Base-by-base conservation (phyloP, 176 grass and related monocot genomes). In the Triticum aestivum region DNA sequence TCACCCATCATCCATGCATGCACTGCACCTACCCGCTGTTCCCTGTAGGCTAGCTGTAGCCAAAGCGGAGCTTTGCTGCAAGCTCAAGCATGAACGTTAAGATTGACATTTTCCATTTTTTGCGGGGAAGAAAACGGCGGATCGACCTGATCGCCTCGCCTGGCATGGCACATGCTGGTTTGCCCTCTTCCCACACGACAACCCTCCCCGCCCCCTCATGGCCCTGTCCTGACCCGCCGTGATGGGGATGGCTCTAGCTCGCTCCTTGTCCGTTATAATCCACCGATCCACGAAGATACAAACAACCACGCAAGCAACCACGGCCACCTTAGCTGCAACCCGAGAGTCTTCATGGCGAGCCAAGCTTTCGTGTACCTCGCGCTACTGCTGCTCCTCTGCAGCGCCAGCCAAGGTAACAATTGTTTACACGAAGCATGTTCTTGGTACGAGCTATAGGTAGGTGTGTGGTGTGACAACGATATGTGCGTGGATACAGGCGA, bases 401-500 rank as follows among this genome's bases (percentile, higher is more conserved):
- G 59, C 61, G 78, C 39, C 78, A 27, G 13, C 78, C 78, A 80
- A 80, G 78, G 78, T 64, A 39, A 79, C 41, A 13, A 6, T 2
- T 6, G 37, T 65, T 30, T 65, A 64, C 67, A 21, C 30, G 65
- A 35, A 68, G 65, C 35, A 73, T 24, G 38, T 26, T n/a, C 32
- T n/a, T 5, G 34, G 8, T 12, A 39, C 52, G 7, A 20, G 52
- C 6, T 56, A 56, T 54, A 58, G 54, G 7, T 59, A 3, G 56
- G 56, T 21, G 56, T 2, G 56, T 59, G 56, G 4, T 9, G 21
- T 72, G 20, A 24, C 37, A 24, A 44, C 3, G 13, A 14, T 47
- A 23, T 42, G 69, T 30, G 21, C 3, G 35, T 62, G 58, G 35
- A 61, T 41, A 41, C 58, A 79, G 77, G 77, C n/a, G 78, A 47